phyloP scores from a whole-genome alignment of 2,329 filamentous ascomycete genomes.

The Dissoconium aciculare region DNA sequence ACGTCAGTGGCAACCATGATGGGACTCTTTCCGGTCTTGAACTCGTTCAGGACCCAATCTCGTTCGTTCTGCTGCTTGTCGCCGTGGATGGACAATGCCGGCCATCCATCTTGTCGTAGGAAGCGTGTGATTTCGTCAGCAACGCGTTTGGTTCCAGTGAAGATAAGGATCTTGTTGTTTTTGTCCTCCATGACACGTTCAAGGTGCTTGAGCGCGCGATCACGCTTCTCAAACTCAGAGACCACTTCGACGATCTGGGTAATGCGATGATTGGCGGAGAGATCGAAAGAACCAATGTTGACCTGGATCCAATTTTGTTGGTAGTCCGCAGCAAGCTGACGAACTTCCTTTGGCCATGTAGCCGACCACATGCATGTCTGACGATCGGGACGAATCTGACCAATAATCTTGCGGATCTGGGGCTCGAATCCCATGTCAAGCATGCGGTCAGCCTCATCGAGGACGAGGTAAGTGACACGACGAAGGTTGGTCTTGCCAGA shows the following conservation, averaged over 20 bases:
- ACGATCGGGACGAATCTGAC: conserved; percentile 92
- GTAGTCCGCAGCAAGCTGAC: conserved; percentile 79
- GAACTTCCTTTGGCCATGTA: conserved; percentile 97
- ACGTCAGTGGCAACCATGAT: conserved; percentile 99
- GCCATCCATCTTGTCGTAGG: conserved; percentile 95
- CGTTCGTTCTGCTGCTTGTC: conserved; percentile 99
- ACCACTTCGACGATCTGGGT: conserved; percentile 96
- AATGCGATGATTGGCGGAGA: conserved; percentile 94
- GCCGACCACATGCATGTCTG: conserved; percentile 99
- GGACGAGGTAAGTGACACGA: conserved; percentile 92
- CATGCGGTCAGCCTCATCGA: conserved; percentile 99
- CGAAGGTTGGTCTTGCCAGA: conserved; percentile 96
- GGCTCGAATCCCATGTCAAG: conserved; percentile 99
- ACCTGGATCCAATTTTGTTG: conserved; percentile 95
- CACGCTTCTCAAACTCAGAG: conserved; percentile 92
- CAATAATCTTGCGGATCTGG: conserved; percentile 96
- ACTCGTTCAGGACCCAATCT: conserved; percentile 98
- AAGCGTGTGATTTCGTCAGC: conserved; percentile 96
- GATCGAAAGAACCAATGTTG: conserved; percentile 92
- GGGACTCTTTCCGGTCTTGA: conserved; percentile 98
- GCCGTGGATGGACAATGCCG: conserved; percentile 92
- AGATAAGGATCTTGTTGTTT: conserved; percentile 87
- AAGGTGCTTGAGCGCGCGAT: conserved; percentile 91
- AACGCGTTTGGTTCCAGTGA: conserved; percentile 74
- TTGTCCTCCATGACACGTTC: conserved; percentile 98